phyloP scores from a whole-genome alignment of 1,139 yeast genomes.

The Debaryomycetaceae sp. region DNA sequence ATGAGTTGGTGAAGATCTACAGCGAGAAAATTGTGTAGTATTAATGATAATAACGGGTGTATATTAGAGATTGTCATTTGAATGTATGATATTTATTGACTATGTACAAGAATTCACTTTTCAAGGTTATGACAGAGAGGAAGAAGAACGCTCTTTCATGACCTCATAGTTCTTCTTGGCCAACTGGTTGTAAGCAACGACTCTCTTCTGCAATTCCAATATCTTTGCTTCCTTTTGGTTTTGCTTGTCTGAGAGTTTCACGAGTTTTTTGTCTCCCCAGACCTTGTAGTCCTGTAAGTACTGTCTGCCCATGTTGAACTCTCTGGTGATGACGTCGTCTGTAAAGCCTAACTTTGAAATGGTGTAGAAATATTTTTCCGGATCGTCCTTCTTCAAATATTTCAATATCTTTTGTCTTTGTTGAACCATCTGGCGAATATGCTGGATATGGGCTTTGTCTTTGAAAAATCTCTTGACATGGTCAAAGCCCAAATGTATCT shows the following conservation, averaged over 20 bases:
- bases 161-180: conserved; percentile 38
- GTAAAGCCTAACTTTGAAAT: conserved; percentile 84
- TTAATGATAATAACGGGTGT: conserved; percentile 1
- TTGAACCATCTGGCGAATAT: conserved; percentile 79
- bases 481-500: conserved; percentile 72
- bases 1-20: conserved; percentile 16
- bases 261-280: conserved; percentile 61
- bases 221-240: conserved; percentile 32
- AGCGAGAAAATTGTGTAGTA: conserved; percentile 5
- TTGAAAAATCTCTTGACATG: conserved; percentile 73
- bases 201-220: conserved; percentile 40
- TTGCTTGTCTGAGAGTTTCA: conserved; percentile 42
- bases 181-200: conserved; percentile 36
- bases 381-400: conserved; percentile 75
- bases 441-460: conserved; percentile 68
- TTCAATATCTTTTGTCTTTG: conserved; percentile 79
- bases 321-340: conserved; percentile 73
- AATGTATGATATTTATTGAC: background rate
- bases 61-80: background rate
- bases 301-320: conserved; percentile 79
- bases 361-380: conserved; percentile 80
- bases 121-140: conserved; percentile 3
- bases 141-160: conserved; percentile 5
- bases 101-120: conserved; percentile 5
- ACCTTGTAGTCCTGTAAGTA: conserved; percentile 84